Conservation (phyloP, 2,329 filamentous ascomycete genomes). For the Hymenoscyphus salicellus region DNA sequence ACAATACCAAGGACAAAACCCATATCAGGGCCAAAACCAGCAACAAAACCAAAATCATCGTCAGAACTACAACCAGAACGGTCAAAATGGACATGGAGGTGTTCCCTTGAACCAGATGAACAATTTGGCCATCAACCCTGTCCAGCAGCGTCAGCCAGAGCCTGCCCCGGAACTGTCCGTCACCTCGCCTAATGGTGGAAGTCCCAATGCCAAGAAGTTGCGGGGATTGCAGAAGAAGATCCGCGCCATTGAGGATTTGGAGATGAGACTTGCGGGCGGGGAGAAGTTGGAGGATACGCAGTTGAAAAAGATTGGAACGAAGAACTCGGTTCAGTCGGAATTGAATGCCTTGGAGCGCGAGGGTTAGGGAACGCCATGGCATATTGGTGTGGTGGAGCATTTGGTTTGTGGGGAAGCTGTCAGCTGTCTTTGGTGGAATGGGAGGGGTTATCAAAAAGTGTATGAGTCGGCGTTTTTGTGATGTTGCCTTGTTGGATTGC, state of each 20-base stretch:
- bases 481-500: not conserved
- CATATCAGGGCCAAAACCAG: not conserved
- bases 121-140: constrained; percentile 35
- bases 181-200: constrained; percentile 54
- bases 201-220: constrained; percentile 89
- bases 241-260: constrained; percentile 92
- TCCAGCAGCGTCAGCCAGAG: constrained; percentile 14
- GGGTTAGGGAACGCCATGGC: not conserved
- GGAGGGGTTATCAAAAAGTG: not conserved
- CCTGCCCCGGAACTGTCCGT: constrained; percentile 48
- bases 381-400: not conserved
- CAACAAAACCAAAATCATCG: constrained; percentile 26
- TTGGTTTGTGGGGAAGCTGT: not conserved
- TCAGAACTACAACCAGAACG: constrained; percentile 18
- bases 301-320: constrained; percentile 95
- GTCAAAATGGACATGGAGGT: constrained; percentile 14
- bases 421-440: not conserved
- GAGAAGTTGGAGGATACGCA: constrained; percentile 98
- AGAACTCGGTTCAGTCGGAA: constrained; percentile 79
- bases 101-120: constrained; percentile 28
- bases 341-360: constrained; percentile 50
- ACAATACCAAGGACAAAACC: constrained; percentile 28
- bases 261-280: constrained; percentile 90
- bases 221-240: constrained; percentile 95
- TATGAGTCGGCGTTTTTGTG: not conserved